Percentiles rank a stretch among this genome's conserved stretches.
These are phyloP conservation scores for Sicyos edulis DNA, from an alignment of 306 rosid species.

Conservation along the genomic window DNA sequence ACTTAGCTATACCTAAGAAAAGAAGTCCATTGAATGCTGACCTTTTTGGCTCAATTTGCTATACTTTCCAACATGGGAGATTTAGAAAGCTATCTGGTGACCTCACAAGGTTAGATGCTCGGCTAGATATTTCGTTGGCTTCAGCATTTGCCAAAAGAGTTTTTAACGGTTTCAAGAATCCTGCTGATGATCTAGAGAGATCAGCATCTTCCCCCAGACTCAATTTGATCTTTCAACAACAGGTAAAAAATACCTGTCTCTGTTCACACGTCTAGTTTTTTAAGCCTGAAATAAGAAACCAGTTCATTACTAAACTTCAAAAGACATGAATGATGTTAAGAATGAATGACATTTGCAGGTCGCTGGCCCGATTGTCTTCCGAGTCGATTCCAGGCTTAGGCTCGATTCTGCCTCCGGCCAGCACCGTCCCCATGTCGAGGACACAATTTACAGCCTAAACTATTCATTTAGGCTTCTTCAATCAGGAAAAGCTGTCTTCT, in stretches of 20 bases:
- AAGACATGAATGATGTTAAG: not conserved
- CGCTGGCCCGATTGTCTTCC: constrained; percentile 61
- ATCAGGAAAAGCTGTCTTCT: constrained; percentile 79
- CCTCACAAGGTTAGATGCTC: constrained; percentile 77
- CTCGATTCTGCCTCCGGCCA: constrained; percentile 39
- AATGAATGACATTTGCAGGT: constrained; percentile 35
- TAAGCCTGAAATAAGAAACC: not conserved
- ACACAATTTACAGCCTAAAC: constrained; percentile 67
- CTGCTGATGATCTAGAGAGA: constrained; percentile 29
- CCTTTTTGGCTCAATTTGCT: constrained; percentile 75
- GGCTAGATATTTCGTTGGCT: constrained; percentile 66
- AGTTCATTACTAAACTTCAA: not conserved
- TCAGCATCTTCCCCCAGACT: constrained; percentile 60
- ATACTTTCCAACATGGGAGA: constrained; percentile 62
- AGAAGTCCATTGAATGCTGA: constrained; percentile 42
- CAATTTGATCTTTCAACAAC: constrained; percentile 80
- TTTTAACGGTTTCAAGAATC: constrained; percentile 42
- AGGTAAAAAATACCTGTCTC: constrained; percentile 37
- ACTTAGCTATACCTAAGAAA: constrained; percentile 19
- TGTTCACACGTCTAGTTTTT: not conserved
- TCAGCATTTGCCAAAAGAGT: constrained; percentile 55
- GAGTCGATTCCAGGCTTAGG: constrained; percentile 57
- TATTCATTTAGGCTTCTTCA: constrained; percentile 52
- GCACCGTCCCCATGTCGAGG: constrained; percentile 52
- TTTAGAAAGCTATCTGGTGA: constrained; percentile 50